Conservation (phyloP, 805 yeast genomes). For the Candida ascalaphidarum region DNA sequence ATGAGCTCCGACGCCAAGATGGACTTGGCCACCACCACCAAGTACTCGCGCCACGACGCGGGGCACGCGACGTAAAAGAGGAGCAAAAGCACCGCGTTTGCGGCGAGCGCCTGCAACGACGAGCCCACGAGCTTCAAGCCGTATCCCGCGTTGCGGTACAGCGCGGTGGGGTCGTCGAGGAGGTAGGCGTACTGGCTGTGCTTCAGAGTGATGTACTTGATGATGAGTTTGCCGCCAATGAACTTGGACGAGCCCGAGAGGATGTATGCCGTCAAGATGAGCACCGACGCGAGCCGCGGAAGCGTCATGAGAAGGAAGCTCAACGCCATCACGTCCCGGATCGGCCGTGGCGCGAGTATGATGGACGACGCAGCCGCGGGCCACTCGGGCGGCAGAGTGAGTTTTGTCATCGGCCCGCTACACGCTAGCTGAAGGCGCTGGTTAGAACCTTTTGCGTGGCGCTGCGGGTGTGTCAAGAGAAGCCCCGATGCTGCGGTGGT, state of each 20-base stretch:
- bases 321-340: conserved; percentile 24
- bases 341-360: conserved; percentile 15
- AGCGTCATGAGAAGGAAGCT: conserved; percentile 18
- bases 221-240: conserved; percentile 17
- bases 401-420: too few relatives aligned
- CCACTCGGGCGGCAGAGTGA: conserved; percentile 1
- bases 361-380: conserved; percentile 4
- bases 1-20: conserved; percentile 21
- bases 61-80: conserved; percentile 12
- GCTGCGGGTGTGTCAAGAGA: too few relatives aligned
- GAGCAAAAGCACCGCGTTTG: conserved; percentile 16
- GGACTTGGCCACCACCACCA: conserved; percentile 19
- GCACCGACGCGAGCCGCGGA: conserved; percentile 17
- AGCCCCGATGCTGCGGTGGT: too few relatives aligned
- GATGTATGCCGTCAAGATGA: conserved; percentile 13
- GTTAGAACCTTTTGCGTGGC: too few relatives aligned
- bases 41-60: conserved; percentile 12
- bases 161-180: too few relatives aligned
- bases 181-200: conserved; percentile 2
- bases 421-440: too few relatives aligned
- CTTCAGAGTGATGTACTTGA: conserved; percentile 8
- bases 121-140: conserved; percentile 10
- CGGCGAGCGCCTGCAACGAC: conserved; percentile 12
- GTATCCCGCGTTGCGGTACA: conserved; percentile 6
- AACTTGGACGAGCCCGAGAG: conserved; percentile 21